A percentile compares a stretch with the other conserved stretches of the same genome.
Evolutionary conservation across 345 rosid genomes (phyloP).

Genomic region (Punica granatum): DNA sequence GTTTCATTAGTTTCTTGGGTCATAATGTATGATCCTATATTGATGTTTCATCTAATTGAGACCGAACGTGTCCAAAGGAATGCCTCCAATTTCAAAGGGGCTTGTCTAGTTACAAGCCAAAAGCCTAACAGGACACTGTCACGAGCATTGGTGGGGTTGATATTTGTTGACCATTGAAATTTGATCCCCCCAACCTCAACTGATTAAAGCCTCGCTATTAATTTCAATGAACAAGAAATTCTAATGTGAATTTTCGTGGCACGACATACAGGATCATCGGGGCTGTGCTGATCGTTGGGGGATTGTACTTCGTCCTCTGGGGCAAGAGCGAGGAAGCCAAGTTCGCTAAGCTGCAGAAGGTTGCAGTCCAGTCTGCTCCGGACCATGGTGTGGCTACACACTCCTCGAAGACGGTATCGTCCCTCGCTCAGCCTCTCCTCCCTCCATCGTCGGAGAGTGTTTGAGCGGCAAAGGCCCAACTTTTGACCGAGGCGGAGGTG

Average conservation of each 20-base stretch:
- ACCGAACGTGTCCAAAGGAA: not conserved
- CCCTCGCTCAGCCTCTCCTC: slow-evolving; percentile 80
- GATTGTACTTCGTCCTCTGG: slow-evolving; percentile 83
- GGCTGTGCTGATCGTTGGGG: slow-evolving; percentile 66
- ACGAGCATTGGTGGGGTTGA: not conserved
- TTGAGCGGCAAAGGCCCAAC: slow-evolving; percentile 22
- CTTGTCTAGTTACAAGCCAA: not conserved
- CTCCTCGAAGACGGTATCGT: slow-evolving; percentile 35
- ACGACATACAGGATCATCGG: slow-evolving; percentile 72
- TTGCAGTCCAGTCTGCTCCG: slow-evolving; percentile 40
- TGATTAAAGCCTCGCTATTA: not conserved
- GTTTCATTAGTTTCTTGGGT: no score
- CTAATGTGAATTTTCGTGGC: no score
- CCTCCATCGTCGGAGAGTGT: slow-evolving; percentile 72
- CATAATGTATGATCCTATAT: no score
- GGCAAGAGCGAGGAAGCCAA: slow-evolving; percentile 85
- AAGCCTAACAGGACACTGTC: not conserved
- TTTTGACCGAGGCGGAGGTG: not conserved
- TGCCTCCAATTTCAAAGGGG: not conserved
- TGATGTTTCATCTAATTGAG: not conserved
- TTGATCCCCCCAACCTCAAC: not conserved
- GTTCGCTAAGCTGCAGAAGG: slow-evolving; percentile 43
- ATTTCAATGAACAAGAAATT: not conserved
- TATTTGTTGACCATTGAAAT: not conserved
- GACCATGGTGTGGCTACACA: slow-evolving; percentile 48